These are phyloP conservation scores for Capsicum pubescens DNA, from an alignment of 257 asterid species.

Conservation along the genomic window DNA sequence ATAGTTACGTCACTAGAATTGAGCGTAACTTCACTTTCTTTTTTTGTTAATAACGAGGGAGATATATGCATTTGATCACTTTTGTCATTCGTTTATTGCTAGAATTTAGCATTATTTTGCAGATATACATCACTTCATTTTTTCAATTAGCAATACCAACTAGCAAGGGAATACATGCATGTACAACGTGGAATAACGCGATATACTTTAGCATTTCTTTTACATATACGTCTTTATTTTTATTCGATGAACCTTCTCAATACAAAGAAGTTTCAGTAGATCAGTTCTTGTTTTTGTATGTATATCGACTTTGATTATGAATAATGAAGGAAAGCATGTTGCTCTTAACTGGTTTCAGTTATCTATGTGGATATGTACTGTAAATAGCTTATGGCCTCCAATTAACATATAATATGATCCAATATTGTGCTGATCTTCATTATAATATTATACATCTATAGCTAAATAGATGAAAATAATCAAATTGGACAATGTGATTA, in stretches of 20 bases:
- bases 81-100: neutral
- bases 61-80: neutral
- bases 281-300: neutral
- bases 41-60: neutral
- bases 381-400: neutral
- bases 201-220: neutral
- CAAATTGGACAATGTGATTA: neutral
- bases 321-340: neutral
- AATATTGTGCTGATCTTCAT: neutral
- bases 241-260: neutral
- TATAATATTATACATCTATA: no score
- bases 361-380: neutral
- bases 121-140: neutral
- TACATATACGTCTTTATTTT: neutral
- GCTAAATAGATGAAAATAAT: neutral
- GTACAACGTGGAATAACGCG: neutral
- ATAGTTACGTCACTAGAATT: neutral
- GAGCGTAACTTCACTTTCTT: neutral
- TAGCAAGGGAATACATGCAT: neutral
- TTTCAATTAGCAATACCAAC: neutral
- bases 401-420: neutral
- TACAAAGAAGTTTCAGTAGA: neutral
- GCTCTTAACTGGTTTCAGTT: neutral
- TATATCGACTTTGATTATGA: neutral
- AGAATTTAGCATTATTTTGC: neutral